Evolutionary conservation across 2,329 filamentous ascomycete genomes (phyloP), one percentile per base, ranked within the genome.

Genomic region (Scedosporium dehoogii): DNA sequence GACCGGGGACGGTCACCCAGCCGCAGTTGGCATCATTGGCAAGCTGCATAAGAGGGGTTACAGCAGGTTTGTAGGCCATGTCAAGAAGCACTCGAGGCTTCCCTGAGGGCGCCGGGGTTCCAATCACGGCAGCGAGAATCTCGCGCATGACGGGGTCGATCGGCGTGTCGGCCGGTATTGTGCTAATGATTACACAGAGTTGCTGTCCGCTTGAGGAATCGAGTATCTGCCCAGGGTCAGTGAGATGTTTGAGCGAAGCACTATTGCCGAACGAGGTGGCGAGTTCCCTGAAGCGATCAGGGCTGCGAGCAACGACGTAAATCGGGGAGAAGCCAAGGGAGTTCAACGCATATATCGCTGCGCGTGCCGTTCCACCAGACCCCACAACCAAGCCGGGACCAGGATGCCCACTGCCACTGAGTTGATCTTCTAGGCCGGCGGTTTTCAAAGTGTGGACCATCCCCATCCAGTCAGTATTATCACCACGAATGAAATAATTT

Each of bases 401-500:
- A 14, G 21, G 60, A n/a, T 59, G 46, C 10, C 21, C 33, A 44
- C 44, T 41, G 14, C 55, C 55, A 10, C n/a, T 70, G 72, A 69
- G 67, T 70, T 55, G 51, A 68, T 72, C 65, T 21, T 76, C 76
- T 46, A 89, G 78, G 6, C 90, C 90, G 1, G 85, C 86, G 51
- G 84, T 84, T 63, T 83, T 85, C 21, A 99, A 82, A 3, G 90
- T 87, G 67, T 89, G 85, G 2, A 89, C 85, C 86, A 99, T 99
- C 65, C 94, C 94, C 70, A 86, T 83, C 89, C 92, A 99, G 77
- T 99, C 94, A 12, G 94, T 99, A 75, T 99, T 99, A 72, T 92
- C 90, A 53, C 94, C 94, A 16, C 90, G 73, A 3, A 97, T 83
- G 3, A 79, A 82, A 58, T 75, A 74, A 62, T 78, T 74, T 3